phyloP scores from a whole-genome alignment of 1,139 yeast species.

The Debaryomycetaceae sp. region DNA sequence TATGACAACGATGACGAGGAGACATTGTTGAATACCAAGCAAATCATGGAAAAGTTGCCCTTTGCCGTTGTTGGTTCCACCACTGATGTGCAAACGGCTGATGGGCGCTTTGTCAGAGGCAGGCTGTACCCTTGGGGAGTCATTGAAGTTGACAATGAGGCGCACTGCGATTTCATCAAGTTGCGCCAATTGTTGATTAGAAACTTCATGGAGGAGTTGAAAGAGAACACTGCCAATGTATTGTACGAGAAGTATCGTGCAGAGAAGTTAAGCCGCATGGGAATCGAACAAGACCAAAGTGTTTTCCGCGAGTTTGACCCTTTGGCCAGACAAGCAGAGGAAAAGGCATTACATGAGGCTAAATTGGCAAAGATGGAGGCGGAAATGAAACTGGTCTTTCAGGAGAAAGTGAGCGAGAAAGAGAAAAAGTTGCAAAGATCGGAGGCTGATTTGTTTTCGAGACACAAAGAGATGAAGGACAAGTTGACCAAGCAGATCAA shows the following conservation, averaged over 20 bases:
- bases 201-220: conserved; percentile 89
- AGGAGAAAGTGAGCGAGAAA: conserved; percentile 93
- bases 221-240: conserved; percentile 73
- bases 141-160: conserved; percentile 92
- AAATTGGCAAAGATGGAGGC: conserved; percentile 91
- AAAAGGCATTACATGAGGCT: conserved; percentile 88
- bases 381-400: conserved; percentile 96
- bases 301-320: conserved; percentile 97
- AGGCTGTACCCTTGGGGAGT: conserved; percentile 98
- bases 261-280: conserved; percentile 73
- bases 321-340: conserved; percentile 88
- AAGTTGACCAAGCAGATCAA: conserved; percentile 83
- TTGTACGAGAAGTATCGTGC: conserved; percentile 90
- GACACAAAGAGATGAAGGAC: conserved; percentile 97
- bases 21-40: conserved; percentile 58
- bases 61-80: conserved; percentile 96
- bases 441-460: conserved; percentile 91
- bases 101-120: conserved; percentile 84
- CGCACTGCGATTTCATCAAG: conserved; percentile 88
- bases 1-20: conserved; percentile 89
- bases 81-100: conserved; percentile 61
- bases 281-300: conserved; percentile 85
- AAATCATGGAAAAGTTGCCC: conserved; percentile 71
- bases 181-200: conserved; percentile 87
- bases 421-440: conserved; percentile 96